Evolutionary conservation across 805 yeast species (phyloP), one percentile per base, ranked within the genome.

Genomic region (Saturnispora sanitii): DNA sequence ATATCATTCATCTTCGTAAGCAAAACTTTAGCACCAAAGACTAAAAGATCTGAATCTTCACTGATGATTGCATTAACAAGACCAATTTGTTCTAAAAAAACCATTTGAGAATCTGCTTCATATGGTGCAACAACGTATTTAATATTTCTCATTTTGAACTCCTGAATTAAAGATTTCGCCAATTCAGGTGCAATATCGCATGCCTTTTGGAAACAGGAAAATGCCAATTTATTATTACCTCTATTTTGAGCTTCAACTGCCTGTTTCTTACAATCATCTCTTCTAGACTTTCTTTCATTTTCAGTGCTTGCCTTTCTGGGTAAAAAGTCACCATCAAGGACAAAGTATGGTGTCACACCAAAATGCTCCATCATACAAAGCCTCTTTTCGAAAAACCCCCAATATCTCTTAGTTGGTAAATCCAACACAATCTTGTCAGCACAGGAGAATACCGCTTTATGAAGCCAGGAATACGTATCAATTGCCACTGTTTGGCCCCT

Each of bases 101-200:
- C 97, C 82, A 92, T 75, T 58, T 92, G 98, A 1, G 98, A 82
- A 58, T 92, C 99, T 1, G 98, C 98, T 62, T 92, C 99, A 56
- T 86, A 92, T 0, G 99, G 99, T 0, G 99, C 97, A 7, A 92
- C 98, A 6, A 92, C 73, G 52, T 74, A 90, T 44, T 68, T 71
- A 37, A 92, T 75, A 1, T 61, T 59, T 35, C 70, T 65, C 12
- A 57, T 48, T 49, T 77, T 77, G 46, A 94, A 67, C 51, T 73
- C 80, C 31, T 79, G 82, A 55, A 88, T 86, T 11, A 90, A 68
- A 11, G 85, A 71, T 51, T 83, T 83, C 4, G 96, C 96, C 92
- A 92, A 87, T 47, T 77, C 76, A 1, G 95, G 86, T 2, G 95
- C 82, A 11, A 92, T 82, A 50, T 82, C 88, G 4, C 94, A 82